Evolutionary conservation across 2,329 filamentous ascomycete species (phyloP).

Genomic region (Berkeleyomyces basicola): DNA sequence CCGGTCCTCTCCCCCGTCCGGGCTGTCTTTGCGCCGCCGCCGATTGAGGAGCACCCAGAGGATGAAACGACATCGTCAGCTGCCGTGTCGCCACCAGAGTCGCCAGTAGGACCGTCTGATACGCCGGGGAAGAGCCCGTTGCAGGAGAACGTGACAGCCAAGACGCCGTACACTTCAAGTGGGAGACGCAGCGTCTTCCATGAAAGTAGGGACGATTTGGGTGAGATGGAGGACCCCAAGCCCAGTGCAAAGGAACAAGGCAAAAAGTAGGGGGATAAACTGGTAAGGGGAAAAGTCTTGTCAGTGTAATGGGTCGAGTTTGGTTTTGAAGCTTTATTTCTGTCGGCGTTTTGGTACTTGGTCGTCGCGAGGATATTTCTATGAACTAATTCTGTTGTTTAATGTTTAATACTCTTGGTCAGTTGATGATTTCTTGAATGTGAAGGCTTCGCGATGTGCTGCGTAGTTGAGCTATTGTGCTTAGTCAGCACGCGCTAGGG

Average conservation of each 20-base stretch:
- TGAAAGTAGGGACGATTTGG: constrained; percentile 22
- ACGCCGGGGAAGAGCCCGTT: background rate
- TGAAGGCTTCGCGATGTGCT: background rate
- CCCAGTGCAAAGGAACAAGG: background rate
- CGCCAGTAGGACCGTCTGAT: background rate
- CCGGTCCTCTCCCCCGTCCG: background rate
- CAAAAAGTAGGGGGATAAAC: background rate
- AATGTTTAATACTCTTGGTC: background rate
- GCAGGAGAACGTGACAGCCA: background rate
- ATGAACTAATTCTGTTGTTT: background rate
- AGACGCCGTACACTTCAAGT: constrained; percentile 9
- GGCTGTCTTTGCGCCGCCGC: background rate
- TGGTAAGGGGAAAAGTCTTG: background rate
- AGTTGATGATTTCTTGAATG: background rate
- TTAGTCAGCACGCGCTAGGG: background rate
- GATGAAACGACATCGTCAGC: background rate
- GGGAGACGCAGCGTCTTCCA: constrained; percentile 22
- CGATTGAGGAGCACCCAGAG: constrained; percentile 2
- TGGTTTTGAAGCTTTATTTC: background rate
- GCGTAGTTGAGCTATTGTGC: background rate
- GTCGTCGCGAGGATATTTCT: background rate
- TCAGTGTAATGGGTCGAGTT: background rate
- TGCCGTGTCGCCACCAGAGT: no score
- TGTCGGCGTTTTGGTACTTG: background rate
- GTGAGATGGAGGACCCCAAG: constrained; percentile 5